Evolutionary conservation across 495 filamentous ascomycete species (phyloP).

Genomic region (Geopyxis carbonaria): DNA sequence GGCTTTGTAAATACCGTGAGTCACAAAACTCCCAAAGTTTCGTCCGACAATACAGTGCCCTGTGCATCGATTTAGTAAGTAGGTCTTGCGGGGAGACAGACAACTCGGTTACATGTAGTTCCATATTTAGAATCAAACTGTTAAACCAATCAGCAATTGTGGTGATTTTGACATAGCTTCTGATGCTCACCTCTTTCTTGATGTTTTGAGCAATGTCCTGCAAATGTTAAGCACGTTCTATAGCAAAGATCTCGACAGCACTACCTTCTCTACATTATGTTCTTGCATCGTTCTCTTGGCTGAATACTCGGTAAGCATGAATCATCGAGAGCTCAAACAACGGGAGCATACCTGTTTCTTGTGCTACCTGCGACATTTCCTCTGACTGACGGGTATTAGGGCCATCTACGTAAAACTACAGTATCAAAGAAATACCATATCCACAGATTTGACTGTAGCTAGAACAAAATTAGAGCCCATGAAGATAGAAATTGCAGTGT

Average conservation of each 20-base stretch:
- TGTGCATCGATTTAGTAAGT: neutral
- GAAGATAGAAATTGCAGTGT: no score
- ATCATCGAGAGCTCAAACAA: constrained; percentile 26
- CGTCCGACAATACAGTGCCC: constrained; percentile 96
- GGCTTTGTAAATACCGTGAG: constrained; percentile 55
- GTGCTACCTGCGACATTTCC: constrained; percentile 87
- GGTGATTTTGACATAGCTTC: neutral
- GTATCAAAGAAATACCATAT: constrained; percentile 62
- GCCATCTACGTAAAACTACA: neutral
- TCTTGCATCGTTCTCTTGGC: constrained; percentile 88
- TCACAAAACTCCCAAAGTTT: constrained; percentile 98
- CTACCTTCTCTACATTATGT: constrained; percentile 81
- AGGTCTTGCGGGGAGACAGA: constrained; percentile 41
- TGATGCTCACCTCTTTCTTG: constrained; percentile 75
- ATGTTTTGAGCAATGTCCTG: constrained; percentile 95
- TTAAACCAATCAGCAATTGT: neutral
- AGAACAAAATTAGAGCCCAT: no score
- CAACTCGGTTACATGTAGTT: constrained; percentile 13
- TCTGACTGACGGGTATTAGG: constrained; percentile 45
- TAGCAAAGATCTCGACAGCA: neutral
- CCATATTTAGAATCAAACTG: constrained; percentile 21
- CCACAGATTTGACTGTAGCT: constrained; percentile 93
- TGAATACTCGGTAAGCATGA: constrained; percentile 28
- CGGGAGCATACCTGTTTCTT: constrained; percentile 90
- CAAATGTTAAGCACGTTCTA: constrained; percentile 18